phyloP scores from a whole-genome alignment of 352 stramenopile species.

The Globisporangium nagaii region DNA sequence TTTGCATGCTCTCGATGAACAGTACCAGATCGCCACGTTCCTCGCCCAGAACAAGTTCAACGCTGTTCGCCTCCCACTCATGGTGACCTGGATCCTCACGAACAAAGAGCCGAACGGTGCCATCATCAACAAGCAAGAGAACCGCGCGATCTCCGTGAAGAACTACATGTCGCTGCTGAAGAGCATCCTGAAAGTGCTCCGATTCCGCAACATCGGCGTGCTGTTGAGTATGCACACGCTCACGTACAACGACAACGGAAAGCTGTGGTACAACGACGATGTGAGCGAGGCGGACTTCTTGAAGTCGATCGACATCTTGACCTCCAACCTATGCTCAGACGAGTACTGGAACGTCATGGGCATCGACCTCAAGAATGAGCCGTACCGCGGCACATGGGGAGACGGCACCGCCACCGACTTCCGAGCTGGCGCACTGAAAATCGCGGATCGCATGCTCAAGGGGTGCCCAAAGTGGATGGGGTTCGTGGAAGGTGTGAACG shows the following conservation, averaged over 20 bases:
- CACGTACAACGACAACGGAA: conserved; percentile 29
- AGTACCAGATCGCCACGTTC: conserved; percentile 68
- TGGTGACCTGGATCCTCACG: conserved; percentile 48
- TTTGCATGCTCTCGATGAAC: not conserved
- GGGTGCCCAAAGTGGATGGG: conserved; percentile 31
- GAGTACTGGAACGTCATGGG: conserved; percentile 40
- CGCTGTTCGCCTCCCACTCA: conserved; percentile 59
- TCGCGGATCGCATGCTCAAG: conserved; percentile 28
- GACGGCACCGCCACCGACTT: conserved; percentile 24
- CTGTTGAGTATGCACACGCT: conserved; percentile 63
- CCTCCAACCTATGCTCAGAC: conserved; percentile 18
- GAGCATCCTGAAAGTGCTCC: conserved; percentile 45
- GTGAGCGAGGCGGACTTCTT: conserved; percentile 22
- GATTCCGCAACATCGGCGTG: conserved; percentile 53
- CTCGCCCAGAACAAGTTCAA: conserved; percentile 75
- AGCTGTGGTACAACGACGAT: conserved; percentile 39
- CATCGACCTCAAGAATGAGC: conserved; percentile 39
- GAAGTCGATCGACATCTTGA: conserved; percentile 26
- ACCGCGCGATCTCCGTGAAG: conserved; percentile 50
- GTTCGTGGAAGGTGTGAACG: conserved; percentile 35
- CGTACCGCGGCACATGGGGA: conserved; percentile 26
- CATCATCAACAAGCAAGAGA: conserved; percentile 50
- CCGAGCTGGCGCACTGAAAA: conserved; percentile 15
- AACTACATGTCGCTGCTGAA: conserved; percentile 47
- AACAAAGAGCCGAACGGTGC: conserved; percentile 41